phyloP scores from a whole-genome alignment of 768 basidiomycete species.

The Pleurotus sapidus region DNA sequence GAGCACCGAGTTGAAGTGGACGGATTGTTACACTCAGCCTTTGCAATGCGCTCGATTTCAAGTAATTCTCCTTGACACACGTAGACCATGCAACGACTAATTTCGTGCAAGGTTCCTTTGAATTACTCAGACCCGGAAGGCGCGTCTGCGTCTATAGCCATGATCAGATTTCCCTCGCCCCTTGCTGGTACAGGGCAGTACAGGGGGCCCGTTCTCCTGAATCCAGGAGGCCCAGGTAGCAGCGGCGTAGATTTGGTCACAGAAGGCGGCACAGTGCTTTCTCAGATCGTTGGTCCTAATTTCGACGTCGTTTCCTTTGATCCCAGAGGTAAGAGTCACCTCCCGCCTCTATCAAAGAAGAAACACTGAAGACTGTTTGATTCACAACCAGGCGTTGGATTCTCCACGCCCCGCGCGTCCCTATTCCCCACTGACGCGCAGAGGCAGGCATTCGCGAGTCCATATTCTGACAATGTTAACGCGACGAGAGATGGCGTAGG shows the following conservation, averaged over 20 bases:
- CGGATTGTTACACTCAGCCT: too few species aligned
- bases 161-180: constrained; percentile 35
- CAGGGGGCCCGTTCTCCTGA: constrained; percentile 42
- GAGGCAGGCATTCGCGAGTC: constrained; percentile 22
- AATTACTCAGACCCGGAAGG: constrained; percentile 38
- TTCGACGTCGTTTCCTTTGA: constrained; percentile 48
- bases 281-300: constrained; percentile 33
- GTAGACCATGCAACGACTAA: too few species aligned
- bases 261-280: constrained; percentile 20
- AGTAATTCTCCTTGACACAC: too few species aligned
- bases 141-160: constrained; percentile 34
- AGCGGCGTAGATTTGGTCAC: constrained; percentile 32
- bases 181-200: constrained; percentile 24
- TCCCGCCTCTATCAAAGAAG: neutral
- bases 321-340: constrained; percentile 32
- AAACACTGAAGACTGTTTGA: neutral
- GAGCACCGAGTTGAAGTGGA: too few species aligned
- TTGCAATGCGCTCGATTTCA: too few species aligned
- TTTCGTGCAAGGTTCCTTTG: constrained; percentile 36
- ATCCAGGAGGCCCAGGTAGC: constrained; percentile 46
- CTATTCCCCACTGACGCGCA: constrained; percentile 33
- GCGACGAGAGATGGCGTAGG: constrained; percentile 21
- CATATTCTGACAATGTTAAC: constrained; percentile 16
- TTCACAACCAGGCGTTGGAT: constrained; percentile 25
- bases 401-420: constrained; percentile 28